Conservation (phyloP, 192 early-diverging fungal genomes). For the Coemansia sp. region DNA sequence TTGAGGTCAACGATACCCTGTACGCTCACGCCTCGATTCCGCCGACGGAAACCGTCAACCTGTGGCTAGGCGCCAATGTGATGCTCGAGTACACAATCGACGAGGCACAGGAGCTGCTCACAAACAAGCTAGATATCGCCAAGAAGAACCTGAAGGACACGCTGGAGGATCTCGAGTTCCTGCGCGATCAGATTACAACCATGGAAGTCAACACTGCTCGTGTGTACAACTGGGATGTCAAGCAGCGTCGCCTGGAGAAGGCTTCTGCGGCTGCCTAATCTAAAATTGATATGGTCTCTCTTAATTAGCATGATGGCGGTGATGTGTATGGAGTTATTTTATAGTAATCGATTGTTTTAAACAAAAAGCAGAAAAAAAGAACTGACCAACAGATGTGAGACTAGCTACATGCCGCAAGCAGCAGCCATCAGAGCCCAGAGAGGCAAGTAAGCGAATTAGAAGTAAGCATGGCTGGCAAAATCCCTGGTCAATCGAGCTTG, state of each 20-base stretch:
- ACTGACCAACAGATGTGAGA: too few species aligned
- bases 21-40: slow-evolving; percentile 81
- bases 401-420: too few species aligned
- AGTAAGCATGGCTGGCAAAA: too few species aligned
- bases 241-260: slow-evolving; percentile 56
- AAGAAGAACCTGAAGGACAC: slow-evolving; percentile 68
- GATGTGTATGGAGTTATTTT: too few species aligned
- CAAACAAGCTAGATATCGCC: slow-evolving; percentile 71
- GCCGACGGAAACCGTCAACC: slow-evolving; percentile 73
- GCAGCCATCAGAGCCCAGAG: too few species aligned
- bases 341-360: too few species aligned
- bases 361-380: too few species aligned
- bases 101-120: slow-evolving; percentile 78
- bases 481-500: too few species aligned
- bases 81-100: slow-evolving; percentile 95
- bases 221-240: slow-evolving; percentile 98
- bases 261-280: slow-evolving; percentile 6
- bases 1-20: slow-evolving; percentile 93
- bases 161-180: slow-evolving; percentile 86
- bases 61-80: slow-evolving; percentile 98
- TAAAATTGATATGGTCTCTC: too few species aligned
- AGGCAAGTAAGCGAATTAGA: too few species aligned
- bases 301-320: too few species aligned
- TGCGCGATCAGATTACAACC: slow-evolving; percentile 97
- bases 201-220: slow-evolving; percentile 98